phyloP scores from a whole-genome alignment of 2,329 filamentous ascomycete genomes.

The Trichoderma cornu-damae region DNA sequence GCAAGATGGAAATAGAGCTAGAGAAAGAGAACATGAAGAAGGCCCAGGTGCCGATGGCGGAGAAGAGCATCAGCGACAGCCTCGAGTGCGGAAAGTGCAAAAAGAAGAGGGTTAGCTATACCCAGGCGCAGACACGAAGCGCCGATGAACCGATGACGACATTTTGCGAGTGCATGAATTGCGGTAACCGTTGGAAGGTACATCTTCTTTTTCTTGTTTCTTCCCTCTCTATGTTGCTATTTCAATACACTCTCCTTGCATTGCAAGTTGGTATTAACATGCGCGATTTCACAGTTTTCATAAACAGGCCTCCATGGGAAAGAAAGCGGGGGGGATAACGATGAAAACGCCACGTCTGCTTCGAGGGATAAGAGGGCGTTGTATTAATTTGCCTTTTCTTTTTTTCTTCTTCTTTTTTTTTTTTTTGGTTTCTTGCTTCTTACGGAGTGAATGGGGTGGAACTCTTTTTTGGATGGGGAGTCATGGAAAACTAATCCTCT shows the following conservation, averaged over 20 bases:
- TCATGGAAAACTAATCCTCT: slow-evolving; percentile 14
- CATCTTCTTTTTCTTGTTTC: slow-evolving; percentile 24
- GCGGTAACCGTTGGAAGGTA: slow-evolving; percentile 69
- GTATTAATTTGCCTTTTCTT: slow-evolving; percentile 1
- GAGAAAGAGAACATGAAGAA: slow-evolving; percentile 94
- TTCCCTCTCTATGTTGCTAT: no score
- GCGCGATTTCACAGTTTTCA: neutral
- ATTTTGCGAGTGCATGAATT: slow-evolving; percentile 66
- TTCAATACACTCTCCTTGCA: neutral
- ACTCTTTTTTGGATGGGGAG: slow-evolving; percentile 13
- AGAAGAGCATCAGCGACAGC: slow-evolving; percentile 84
- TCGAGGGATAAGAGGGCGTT: neutral
- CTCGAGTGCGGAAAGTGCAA: slow-evolving; percentile 89
- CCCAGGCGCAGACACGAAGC: slow-evolving; percentile 88
- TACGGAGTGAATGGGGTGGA: slow-evolving; percentile 4
- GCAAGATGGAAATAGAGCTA: slow-evolving; percentile 68
- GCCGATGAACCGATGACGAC: slow-evolving; percentile 91
- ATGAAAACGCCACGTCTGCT: neutral
- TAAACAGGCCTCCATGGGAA: neutral
- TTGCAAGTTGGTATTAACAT: neutral
- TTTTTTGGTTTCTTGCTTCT: no score
- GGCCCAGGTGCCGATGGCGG: slow-evolving; percentile 86
- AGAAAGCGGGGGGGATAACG: neutral
- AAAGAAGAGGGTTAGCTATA: slow-evolving; percentile 91
- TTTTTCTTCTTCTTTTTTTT: no score